These are phyloP conservation scores for Penicillium samsonianum DNA, from an alignment of 495 filamentous ascomycete species.

Conservation along the genomic window DNA sequence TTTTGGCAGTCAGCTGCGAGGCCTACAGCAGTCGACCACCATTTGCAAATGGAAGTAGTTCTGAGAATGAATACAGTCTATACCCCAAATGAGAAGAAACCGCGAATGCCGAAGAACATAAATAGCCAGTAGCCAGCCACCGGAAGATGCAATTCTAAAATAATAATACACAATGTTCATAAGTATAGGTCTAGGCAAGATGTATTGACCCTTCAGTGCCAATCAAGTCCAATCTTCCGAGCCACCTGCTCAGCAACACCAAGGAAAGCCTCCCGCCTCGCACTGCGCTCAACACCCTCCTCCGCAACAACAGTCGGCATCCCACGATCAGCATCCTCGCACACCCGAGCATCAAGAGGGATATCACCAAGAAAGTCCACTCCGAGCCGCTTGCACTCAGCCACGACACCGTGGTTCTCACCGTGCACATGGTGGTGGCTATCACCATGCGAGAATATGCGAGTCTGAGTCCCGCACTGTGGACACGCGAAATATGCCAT, in stretches of 20 bases:
- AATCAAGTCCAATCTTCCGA: constrained; percentile 46
- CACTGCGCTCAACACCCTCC: constrained; percentile 72
- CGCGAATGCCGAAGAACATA: background rate
- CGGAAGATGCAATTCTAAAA: background rate
- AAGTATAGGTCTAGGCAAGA: background rate
- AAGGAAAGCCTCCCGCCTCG: constrained; percentile 69
- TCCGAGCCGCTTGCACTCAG: constrained; percentile 62
- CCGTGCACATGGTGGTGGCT: constrained; percentile 37
- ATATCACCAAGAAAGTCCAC: constrained; percentile 85
- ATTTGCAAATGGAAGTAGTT: background rate
- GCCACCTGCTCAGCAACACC: constrained; percentile 65
- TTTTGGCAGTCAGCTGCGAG: background rate
- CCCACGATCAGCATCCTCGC: constrained; percentile 84
- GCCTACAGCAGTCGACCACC: background rate
- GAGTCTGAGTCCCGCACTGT: constrained; percentile 68
- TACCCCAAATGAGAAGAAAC: background rate
- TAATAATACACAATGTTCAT: constrained; percentile 9
- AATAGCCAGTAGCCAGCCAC: constrained; percentile 1
- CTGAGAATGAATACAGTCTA: constrained; percentile 6
- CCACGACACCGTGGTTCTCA: constrained; percentile 51
- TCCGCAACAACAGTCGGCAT: constrained; percentile 90
- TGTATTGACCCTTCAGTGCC: constrained; percentile 26
- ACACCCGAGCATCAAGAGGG: constrained; percentile 83
- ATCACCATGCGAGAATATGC: constrained; percentile 66
- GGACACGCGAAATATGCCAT: constrained; percentile 90